These are phyloP conservation scores for Verticillium tricorpus DNA, from an alignment of 2,329 filamentous ascomycete genomes.

Conservation along the genomic window DNA sequence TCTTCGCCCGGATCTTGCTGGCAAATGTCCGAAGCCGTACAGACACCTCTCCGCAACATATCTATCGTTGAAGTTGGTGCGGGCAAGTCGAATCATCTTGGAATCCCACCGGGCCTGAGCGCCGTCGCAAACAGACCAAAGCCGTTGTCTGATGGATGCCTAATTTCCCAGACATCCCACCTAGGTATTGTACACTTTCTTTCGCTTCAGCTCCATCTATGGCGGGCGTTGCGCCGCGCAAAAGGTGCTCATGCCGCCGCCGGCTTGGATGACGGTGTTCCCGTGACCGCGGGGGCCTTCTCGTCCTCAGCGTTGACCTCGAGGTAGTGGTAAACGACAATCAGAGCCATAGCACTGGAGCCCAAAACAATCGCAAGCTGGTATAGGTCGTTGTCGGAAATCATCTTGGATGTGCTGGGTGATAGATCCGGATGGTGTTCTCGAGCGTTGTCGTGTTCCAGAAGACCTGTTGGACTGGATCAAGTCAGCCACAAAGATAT, in stretches of 20 bases:
- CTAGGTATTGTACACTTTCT: background rate
- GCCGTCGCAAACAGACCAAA: too few species aligned
- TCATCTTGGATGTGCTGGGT: slow-evolving; percentile 60
- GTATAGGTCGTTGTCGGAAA: slow-evolving; percentile 90
- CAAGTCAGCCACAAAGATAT: background rate
- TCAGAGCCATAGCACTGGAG: slow-evolving; percentile 82
- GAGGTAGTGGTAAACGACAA: slow-evolving; percentile 93
- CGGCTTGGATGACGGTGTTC: background rate
- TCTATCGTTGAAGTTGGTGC: too few species aligned
- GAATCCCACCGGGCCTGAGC: too few species aligned
- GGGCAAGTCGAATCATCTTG: too few species aligned
- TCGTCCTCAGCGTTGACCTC: slow-evolving; percentile 73
- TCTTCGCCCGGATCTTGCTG: too few species aligned
- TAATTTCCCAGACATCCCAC: background rate
- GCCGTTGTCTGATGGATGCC: too few species aligned
- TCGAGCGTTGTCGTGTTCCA: background rate
- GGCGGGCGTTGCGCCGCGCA: background rate
- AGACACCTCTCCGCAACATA: too few species aligned
- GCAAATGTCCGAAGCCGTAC: too few species aligned
- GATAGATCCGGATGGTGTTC: background rate
- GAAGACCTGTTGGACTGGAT: background rate
- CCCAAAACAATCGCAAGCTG: slow-evolving; percentile 89
- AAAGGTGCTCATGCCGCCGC: background rate
- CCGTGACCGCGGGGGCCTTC: background rate
- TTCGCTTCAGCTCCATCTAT: background rate